phyloP scores from a whole-genome alignment of 371 early-diverging fungal genomes.

The Mortierella sp. region DNA sequence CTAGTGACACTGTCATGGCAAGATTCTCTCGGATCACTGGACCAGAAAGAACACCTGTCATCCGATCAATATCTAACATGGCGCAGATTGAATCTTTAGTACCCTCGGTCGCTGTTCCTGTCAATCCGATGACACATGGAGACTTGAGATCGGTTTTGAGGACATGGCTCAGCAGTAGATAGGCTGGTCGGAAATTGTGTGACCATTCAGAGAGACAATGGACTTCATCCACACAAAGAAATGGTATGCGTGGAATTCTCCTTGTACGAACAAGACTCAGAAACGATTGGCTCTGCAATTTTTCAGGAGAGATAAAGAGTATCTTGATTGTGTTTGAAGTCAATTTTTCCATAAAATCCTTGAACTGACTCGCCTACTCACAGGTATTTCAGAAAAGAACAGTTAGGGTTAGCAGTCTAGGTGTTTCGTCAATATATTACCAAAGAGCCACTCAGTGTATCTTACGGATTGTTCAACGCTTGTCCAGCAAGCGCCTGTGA shows the following conservation, averaged over 20 bases:
- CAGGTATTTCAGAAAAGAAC: neutral
- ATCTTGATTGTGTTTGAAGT: conserved; percentile 62
- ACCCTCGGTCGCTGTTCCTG: conserved; percentile 83
- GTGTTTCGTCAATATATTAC: neutral
- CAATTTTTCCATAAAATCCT: conserved; percentile 57
- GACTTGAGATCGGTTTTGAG: conserved; percentile 59
- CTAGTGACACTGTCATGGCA: conserved; percentile 59
- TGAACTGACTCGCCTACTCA: conserved; percentile 41
- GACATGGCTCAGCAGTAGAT: conserved; percentile 63
- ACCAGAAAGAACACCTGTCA: conserved; percentile 60
- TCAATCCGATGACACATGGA: conserved; percentile 82
- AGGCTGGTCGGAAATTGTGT: conserved; percentile 80
- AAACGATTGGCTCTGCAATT: conserved; percentile 67
- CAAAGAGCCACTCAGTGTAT: neutral
- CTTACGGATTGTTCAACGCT: conserved; percentile 75
- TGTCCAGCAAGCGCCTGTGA: conserved; percentile 72
- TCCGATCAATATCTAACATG: conserved; percentile 63
- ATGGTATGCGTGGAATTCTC: conserved; percentile 62
- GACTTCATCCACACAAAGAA: conserved; percentile 83
- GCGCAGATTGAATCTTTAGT: conserved; percentile 63
- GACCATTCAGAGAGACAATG: conserved; percentile 92
- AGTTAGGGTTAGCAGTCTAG: neutral
- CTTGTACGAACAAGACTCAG: conserved; percentile 56
- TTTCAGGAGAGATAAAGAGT: conserved; percentile 76
- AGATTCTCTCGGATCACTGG: conserved; percentile 68